Evolutionary conservation across 441 rosid genomes (phyloP), one percentile per base, ranked within the genome.

Genomic region (Rhodomyrtus psidioides): DNA sequence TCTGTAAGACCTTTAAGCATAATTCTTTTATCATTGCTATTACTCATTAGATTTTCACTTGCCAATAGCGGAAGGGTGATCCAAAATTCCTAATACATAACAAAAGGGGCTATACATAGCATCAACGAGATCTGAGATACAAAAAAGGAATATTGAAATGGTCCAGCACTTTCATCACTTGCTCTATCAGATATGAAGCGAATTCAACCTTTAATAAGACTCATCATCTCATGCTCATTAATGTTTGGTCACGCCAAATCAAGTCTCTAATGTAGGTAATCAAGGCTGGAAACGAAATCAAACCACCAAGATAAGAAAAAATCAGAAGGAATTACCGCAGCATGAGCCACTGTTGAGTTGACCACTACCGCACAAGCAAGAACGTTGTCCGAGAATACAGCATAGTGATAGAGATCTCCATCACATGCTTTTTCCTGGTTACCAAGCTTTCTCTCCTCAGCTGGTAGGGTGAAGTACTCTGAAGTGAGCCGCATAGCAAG

Each of bases 311-410:
- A 57, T 82, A 27, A 26, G 55, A 44, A 79, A 70, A 26, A 46
- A 39, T 24, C 26, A 86, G 59, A 24, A 82, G 53, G 57, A 82
- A 57, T 88, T 93, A 97, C 98, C 98, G 55, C 88, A n/a, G 98
- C 93, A 86, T 91, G 91, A 58, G 95, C 89, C 83, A 94, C 90
- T 2, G 98, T 94, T 55, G 99, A 97, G 88, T 95, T 97, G 60
- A 94, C 94, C 90, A 96, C 98, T 54, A 94, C 99, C 44, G 98
- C 93, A 92, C 93, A 91, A 62, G 99, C 98, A 88, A 97, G 88
- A 84, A 95, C 88, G 87, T 94, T 95, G 93, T 97, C 98, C 10
- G 98, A 95, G 90, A 95, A 94, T 85, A 96, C 92, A 87, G 93
- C 98, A 90, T 92, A 94, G 88, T 97, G 99, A 90, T 90, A 86